phyloP scores from a whole-genome alignment of 2,329 filamentous ascomycete species.

The Phoma sp. region DNA sequence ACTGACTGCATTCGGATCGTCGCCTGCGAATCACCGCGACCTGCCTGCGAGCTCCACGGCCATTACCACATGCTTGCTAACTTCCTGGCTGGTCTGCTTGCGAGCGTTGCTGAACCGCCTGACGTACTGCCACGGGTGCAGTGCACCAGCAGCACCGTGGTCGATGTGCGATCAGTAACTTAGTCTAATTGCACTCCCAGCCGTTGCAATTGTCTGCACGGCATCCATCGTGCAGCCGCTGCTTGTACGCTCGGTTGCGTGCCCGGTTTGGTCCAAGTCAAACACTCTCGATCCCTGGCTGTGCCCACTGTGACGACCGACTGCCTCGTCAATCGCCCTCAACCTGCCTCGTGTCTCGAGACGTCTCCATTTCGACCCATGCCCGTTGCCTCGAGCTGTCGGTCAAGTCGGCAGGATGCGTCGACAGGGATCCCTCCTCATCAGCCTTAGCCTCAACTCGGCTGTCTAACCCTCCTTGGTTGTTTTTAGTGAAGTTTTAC shows the following conservation, averaged over 20 bases:
- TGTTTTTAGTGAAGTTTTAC: constrained; percentile 27
- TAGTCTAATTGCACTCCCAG: constrained; percentile 16
- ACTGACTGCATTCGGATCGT: constrained; percentile 11
- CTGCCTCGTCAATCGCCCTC: constrained; percentile 7
- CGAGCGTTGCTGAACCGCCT: not conserved
- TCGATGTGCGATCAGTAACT: constrained; percentile 1
- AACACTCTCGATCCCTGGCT: not conserved
- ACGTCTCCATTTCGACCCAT: constrained; percentile 6
- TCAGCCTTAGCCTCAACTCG: constrained; percentile 29
- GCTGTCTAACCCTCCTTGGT: constrained; percentile 32
- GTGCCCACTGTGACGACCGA: constrained; percentile 8
- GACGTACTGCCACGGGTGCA: constrained; percentile 6
- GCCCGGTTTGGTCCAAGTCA: not conserved
- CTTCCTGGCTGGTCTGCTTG: not conserved
- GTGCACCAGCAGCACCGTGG: constrained; percentile 5
- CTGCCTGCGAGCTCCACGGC: not conserved
- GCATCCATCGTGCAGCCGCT: constrained; percentile 5
- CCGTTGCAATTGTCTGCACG: not conserved
- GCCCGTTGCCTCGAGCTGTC: constrained; percentile 19
- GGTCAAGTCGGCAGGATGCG: constrained; percentile 40
- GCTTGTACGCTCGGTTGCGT: not conserved
- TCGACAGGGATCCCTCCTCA: constrained; percentile 16
- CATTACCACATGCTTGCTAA: not conserved
- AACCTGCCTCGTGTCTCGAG: constrained; percentile 10
- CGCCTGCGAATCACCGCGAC: constrained; percentile 4